Evolutionary conservation across 2,329 filamentous ascomycete species (phyloP), one percentile per base, ranked within the genome.

Genomic region (Fusarium chaquense): DNA sequence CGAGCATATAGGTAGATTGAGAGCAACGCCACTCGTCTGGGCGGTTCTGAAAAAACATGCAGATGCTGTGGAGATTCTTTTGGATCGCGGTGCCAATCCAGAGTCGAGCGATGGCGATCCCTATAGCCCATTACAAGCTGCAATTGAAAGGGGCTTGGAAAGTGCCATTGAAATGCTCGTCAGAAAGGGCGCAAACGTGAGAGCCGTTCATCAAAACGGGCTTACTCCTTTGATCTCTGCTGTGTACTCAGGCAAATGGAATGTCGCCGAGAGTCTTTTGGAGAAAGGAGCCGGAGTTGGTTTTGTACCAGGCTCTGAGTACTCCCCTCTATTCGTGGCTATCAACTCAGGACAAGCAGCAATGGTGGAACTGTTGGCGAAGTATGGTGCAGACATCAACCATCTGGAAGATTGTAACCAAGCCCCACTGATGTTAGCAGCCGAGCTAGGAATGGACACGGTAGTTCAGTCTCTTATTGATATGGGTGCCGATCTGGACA

Each of bases 91-190:
- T 20, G 18, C 36, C 18, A 20, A 20, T 12, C n/a, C 1, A 38
- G 35, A 33, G 15, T 7, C 8, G 32, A 6, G 7, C 15, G 15
- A 38, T 12, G n/a, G 6, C 18, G 20, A 6, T 38, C 5, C 5
- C 11, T 2, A 5, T 5, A 6, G 3, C 18, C 10, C 36, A 12
- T 12, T 38, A 12, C 1, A 3, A 11, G 10, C 12, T 20, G n/a
- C 36, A 20, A 10, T 4, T 7, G 3, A 11, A 4, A 0, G 1
- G 6, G 36, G 36, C 5, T 20, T 3, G 2, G 36, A 6, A 4
- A 5, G 18, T 1, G 3, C 20, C 5, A 20, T 20, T 20, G 18
- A 38, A 12, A 2, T 20, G 5, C 36, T 38, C 3, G 1, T 38
- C 5, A 3, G 1, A 5, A 38, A 38, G 18, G 36, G 36, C 3